Evolutionary conservation across 2,329 filamentous ascomycete species (phyloP).

Genomic region (Aspergillus vadensis): DNA sequence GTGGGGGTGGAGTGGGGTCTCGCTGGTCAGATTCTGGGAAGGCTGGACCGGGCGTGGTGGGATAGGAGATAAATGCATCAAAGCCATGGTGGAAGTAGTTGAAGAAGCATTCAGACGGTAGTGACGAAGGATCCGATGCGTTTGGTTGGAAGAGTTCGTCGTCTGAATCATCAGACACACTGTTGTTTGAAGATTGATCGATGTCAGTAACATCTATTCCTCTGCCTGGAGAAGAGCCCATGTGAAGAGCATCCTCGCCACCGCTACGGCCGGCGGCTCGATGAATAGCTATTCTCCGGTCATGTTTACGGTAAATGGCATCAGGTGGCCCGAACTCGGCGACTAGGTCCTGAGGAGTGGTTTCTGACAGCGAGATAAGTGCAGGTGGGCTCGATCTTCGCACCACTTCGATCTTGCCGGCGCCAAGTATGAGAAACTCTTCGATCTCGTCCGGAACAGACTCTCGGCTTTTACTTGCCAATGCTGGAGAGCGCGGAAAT

Average conservation of each 20-base stretch:
- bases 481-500: conserved; percentile 70
- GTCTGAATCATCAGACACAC: conserved; percentile 68
- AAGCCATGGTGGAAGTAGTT: conserved; percentile 98
- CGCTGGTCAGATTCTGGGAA: conserved; percentile 56
- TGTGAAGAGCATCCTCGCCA: conserved; percentile 35
- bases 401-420: conserved; percentile 75
- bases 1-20: conserved; percentile 32
- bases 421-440: conserved; percentile 73
- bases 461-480: conserved; percentile 72
- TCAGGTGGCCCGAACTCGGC: conserved; percentile 90
- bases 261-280: conserved; percentile 35
- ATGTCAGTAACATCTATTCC: conserved; percentile 61
- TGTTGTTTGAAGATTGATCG: conserved; percentile 73
- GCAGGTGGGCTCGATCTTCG: conserved; percentile 69
- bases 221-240: conserved; percentile 39
- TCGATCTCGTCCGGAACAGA: conserved; percentile 87
- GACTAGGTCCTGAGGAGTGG: conserved; percentile 87
- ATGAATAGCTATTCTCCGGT: conserved; percentile 85
- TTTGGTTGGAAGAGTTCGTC: conserved; percentile 57
- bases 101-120: conserved; percentile 72
- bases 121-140: conserved; percentile 60
- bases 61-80: conserved; percentile 85
- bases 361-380: conserved; percentile 77
- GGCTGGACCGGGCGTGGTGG: conserved; percentile 63
- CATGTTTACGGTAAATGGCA: conserved; percentile 88